These are phyloP conservation scores for Phytophthora meadii DNA, from an alignment of 352 stramenopile species.

Conservation along the genomic window DNA sequence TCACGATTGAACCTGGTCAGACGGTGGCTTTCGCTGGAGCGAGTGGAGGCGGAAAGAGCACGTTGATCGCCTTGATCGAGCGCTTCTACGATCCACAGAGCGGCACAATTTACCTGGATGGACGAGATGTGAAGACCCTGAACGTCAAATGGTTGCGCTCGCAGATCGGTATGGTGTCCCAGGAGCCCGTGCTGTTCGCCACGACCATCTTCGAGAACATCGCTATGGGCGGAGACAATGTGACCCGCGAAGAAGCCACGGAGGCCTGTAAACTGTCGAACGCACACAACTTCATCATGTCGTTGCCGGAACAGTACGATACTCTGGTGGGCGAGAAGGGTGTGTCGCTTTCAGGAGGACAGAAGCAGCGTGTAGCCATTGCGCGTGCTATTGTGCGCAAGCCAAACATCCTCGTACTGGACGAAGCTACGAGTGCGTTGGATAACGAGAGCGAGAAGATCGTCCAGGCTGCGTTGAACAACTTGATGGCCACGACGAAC, in stretches of 20 bases:
- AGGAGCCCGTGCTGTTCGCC: conserved; percentile 91
- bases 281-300: conserved; percentile 71
- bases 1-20: conserved; percentile 41
- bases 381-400: conserved; percentile 55
- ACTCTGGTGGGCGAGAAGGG: conserved; percentile 61
- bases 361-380: conserved; percentile 63
- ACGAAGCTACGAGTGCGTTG: conserved; percentile 66
- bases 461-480: conserved; percentile 36
- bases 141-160: conserved; percentile 78
- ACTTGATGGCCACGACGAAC: conserved; percentile 22
- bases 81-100: conserved; percentile 88
- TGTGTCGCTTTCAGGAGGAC: conserved; percentile 78
- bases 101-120: conserved; percentile 84
- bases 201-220: conserved; percentile 92
- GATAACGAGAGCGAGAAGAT: conserved; percentile 46
- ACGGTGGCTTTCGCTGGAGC: conserved; percentile 42
- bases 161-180: conserved; percentile 76
- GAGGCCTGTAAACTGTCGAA: conserved; percentile 56
- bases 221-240: conserved; percentile 61
- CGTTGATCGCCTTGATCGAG: conserved; percentile 65
- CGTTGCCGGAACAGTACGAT: conserved; percentile 90
- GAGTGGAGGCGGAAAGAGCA: conserved; percentile 44
- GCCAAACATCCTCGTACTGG: conserved; percentile 61
- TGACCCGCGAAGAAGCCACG: conserved; percentile 77
- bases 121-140: conserved; percentile 72